Evolutionary conservation across 1,284 basidiomycete genomes (phyloP).

Genomic region (Malassezia yamatoensis): DNA sequence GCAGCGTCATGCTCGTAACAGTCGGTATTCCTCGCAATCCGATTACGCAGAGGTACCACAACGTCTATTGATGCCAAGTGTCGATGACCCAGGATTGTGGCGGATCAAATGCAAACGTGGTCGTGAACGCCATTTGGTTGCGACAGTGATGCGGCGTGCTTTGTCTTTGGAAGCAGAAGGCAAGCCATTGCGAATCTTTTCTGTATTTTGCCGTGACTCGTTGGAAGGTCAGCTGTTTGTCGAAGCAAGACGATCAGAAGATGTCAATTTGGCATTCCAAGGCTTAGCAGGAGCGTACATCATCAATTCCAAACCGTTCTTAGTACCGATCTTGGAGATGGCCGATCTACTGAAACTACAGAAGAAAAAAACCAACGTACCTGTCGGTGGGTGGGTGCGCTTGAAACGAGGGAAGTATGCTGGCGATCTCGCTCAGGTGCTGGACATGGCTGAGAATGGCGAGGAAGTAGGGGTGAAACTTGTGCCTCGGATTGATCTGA

Average conservation of each 20-base stretch:
- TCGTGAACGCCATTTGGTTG: constrained; percentile 80
- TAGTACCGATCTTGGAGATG: constrained; percentile 98
- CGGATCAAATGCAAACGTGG: constrained; percentile 89
- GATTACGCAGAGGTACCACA: constrained; percentile 74
- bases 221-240: constrained; percentile 91
- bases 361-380: constrained; percentile 77
- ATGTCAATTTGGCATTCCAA: constrained; percentile 72
- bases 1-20: constrained; percentile 62
- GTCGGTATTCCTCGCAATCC: constrained; percentile 44
- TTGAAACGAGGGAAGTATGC: constrained; percentile 86
- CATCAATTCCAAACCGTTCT: constrained; percentile 58
- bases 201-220: constrained; percentile 90
- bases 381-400: constrained; percentile 85
- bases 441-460: constrained; percentile 84
- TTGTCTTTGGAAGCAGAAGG: constrained; percentile 54
- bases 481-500: constrained; percentile 90
- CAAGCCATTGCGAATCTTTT: constrained; percentile 70
- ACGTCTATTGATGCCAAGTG: constrained; percentile 88
- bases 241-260: constrained; percentile 76
- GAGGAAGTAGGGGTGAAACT: constrained; percentile 89
- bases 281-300: constrained; percentile 83
- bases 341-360: constrained; percentile 89
- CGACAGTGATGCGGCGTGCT: constrained; percentile 86
- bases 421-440: constrained; percentile 87
- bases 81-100: constrained; percentile 91